Base-by-base conservation (phyloP, 2,329 filamentous ascomycete species). In the Neobulgaria alba region DNA sequence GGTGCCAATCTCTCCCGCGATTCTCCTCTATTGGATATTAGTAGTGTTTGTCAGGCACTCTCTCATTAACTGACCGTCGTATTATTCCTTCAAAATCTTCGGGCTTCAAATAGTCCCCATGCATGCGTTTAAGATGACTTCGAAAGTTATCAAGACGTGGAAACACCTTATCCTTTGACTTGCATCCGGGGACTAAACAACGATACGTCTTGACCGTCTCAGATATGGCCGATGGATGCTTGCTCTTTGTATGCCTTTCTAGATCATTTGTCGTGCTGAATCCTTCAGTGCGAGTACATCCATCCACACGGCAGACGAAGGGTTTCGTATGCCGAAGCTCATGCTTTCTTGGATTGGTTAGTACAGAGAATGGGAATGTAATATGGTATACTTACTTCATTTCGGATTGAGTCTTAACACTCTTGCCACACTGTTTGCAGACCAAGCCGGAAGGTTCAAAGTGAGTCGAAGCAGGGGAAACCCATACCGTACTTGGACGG, bases 71-170 rank as follows among this genome's bases (percentile, higher is more conserved):
- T 54, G 63, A 76, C 74, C 54, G 62, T 49, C 60, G 60, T 36
- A 77, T 62, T 5, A 77, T 57, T 1, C 63, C 56, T 0, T 66
- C 56, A 0, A 61, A 50, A 42, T 70, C 58, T 30, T 68, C 62
- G 1, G 8, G 19, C 7, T 15, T 21, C 9, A 45, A 15, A 9
- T 56, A 19, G 3, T 60, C 58, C 0, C 49, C 46, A 58, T 95
- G 88, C 53, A 85, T 77, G 9, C 81, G 74, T 36, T 65, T 68
- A 33, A 94, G 69, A 57, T 95, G 89, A 26, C 82, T 77, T 46
- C 80, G 80, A 60, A 95, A 95, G 56, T 95, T 95, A 61, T 95
- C 89, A 37, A 80, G 68, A 16, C 89, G 75, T 1, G 83, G 82
- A 85, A 85, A 95, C 26, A 71, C 64, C 58, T 93, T 94, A 1